Percentiles rank a stretch among this genome's conserved stretches.
phyloP scores from a whole-genome alignment of 257 asterid species.

The Nicotiana knightiana region DNA sequence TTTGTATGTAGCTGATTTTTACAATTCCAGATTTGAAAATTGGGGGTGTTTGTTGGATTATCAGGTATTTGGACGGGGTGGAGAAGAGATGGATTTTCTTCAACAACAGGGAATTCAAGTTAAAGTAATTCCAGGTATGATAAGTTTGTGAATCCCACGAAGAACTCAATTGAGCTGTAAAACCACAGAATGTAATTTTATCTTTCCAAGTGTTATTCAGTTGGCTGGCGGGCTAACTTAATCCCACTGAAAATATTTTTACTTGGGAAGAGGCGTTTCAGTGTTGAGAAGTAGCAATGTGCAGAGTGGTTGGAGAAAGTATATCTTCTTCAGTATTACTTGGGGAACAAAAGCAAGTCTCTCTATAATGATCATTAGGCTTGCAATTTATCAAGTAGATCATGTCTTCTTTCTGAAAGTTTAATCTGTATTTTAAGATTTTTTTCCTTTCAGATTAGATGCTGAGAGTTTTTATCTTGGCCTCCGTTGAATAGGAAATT shows the following conservation, averaged over 20 bases:
- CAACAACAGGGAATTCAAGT: constrained; percentile 81
- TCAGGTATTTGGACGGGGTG: constrained; percentile 97
- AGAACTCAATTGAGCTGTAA: neutral
- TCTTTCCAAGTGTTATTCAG: neutral
- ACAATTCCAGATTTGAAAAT: neutral
- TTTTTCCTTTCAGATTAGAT: neutral
- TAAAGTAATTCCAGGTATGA: constrained; percentile 84
- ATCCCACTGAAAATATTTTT: neutral
- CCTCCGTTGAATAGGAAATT: neutral
- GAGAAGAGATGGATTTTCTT: constrained; percentile 98
- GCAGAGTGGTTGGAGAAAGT: neutral
- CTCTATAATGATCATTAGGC: neutral
- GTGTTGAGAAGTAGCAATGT: neutral
- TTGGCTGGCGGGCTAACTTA: neutral
- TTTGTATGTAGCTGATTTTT: neutral
- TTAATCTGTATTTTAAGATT: neutral
- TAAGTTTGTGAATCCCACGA: neutral
- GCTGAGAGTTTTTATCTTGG: neutral
- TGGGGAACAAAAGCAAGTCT: neutral
- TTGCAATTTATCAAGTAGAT: neutral
- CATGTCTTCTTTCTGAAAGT: neutral
- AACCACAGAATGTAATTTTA: neutral
- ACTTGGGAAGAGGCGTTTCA: neutral
- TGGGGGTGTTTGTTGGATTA: constrained; percentile 13
- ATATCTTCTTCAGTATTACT: neutral